Evolutionary conservation across 1,284 basidiomycete genomes (phyloP), one percentile per base, ranked within the genome.

Genomic region (Microbotryum intermedium): DNA sequence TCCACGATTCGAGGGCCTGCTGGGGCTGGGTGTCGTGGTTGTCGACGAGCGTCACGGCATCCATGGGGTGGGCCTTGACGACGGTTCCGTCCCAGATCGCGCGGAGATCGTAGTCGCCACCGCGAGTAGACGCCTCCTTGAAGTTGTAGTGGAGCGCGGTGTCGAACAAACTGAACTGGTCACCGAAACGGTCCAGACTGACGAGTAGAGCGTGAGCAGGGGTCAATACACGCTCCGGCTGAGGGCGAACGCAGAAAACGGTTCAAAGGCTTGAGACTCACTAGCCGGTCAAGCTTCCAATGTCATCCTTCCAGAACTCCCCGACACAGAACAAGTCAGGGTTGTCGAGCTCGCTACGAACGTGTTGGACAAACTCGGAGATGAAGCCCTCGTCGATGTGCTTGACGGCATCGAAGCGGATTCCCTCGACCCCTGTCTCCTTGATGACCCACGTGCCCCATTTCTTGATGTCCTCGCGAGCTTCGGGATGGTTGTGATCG

Each of bases 401-500:
- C 50, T 29, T 11, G 25, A 21, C 13, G 13, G 90, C 91, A 70
- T 93, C 91, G 43, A 93, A 80, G 49, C 90, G 80, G 75, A 92
- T 91, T 4, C 91, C 91, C 29, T 79, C 77, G 11, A 84, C 87
- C 6, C 85, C 85, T 1, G 87, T 90, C 46, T 84, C 86, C 83
- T 91, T 70, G 62, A 80, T 66, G 21, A 81, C 71, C 81, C 82
- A 83, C 29, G 75, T 74, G 25, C 80, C 81, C 81, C 81, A 83
- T 28, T 78, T 74, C 55, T 78, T 72, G 44, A 76, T 48, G 58
- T 79, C 76, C 26, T 72, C 64, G 10, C 61, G 26, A 16, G 91
- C 90, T 8, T 83, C 85, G 8, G 86, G 87, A 74, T 95, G 88
- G 20, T 84, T 79, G 74, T 91, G 86, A 73, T 95, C 87, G 67